These are phyloP conservation scores for Psidium guajava DNA, from an alignment of 345 rosid genomes.

Conservation along the genomic window DNA sequence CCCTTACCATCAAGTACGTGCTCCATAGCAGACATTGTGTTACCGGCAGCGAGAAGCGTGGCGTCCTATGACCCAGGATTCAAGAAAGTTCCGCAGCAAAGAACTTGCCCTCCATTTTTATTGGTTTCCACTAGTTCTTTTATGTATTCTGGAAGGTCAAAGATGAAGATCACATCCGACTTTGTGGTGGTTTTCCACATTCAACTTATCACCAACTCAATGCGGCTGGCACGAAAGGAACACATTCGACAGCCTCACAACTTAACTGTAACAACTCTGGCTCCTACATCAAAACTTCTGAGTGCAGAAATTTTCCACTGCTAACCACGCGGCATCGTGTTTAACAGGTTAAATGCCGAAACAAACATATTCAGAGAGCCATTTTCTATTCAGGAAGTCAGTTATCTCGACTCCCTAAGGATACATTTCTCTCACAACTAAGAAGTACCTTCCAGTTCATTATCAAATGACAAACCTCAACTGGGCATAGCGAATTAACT, in stretches of 20 bases:
- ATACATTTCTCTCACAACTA: background rate
- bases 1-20: constrained; percentile 54
- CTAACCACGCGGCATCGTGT: background rate
- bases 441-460: background rate
- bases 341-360: background rate
- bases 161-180: background rate
- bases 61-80: constrained; percentile 74
- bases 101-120: constrained; percentile 34
- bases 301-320: background rate
- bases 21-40: constrained; percentile 69
- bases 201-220: background rate
- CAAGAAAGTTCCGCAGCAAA: constrained; percentile 58
- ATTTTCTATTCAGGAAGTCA: background rate
- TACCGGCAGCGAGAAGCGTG: constrained; percentile 75
- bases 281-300: background rate
- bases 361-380: background rate
- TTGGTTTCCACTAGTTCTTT: constrained; percentile 45
- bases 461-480: background rate
- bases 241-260: background rate
- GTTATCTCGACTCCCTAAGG: background rate
- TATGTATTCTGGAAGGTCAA: constrained; percentile 40
- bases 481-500: background rate
- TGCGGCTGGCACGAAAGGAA: background rate
- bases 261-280: background rate
- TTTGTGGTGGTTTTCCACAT: background rate